phyloP scores from a whole-genome alignment of 2,329 filamentous ascomycete genomes.

The Nigrograna mackinnonii region DNA sequence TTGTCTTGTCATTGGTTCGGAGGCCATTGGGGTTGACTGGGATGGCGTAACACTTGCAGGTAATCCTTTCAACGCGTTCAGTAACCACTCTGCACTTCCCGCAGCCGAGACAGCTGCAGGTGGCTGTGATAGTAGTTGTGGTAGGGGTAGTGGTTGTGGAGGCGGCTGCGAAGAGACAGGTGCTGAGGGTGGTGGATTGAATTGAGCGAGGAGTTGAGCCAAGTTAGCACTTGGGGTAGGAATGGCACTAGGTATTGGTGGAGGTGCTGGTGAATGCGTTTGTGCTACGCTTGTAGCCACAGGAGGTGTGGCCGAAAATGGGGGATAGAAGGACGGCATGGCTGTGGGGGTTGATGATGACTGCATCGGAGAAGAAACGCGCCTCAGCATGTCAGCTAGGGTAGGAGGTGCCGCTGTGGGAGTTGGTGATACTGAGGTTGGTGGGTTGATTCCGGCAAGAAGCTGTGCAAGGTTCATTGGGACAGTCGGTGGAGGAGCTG shows the following conservation, averaged over 20 bases:
- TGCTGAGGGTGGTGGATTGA: slow-evolving; percentile 25
- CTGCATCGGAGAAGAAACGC: slow-evolving; percentile 30
- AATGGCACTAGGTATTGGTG: slow-evolving; percentile 19
- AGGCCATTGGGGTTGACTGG: slow-evolving; percentile 26
- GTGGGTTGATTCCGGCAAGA: slow-evolving; percentile 26
- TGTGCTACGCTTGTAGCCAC: too few relatives aligned
- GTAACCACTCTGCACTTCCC: slow-evolving; percentile 31
- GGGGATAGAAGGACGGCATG: slow-evolving; percentile 25
- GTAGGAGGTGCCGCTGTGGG: slow-evolving; percentile 20
- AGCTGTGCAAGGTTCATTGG: slow-evolving; percentile 33
- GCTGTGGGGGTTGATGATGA: slow-evolving; percentile 22
- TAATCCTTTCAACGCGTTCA: slow-evolving; percentile 33
- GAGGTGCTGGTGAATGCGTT: slow-evolving; percentile 19
- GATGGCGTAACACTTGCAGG: slow-evolving; percentile 24
- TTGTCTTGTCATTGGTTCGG: slow-evolving; percentile 30
- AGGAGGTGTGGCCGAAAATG: slow-evolving; percentile 23
- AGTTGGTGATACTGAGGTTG: slow-evolving; percentile 19
- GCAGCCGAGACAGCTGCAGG: slow-evolving; percentile 14
- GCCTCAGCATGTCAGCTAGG: slow-evolving; percentile 32
- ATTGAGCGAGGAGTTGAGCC: slow-evolving; percentile 35
- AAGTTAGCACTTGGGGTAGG: slow-evolving; percentile 31
- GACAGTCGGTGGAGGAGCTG: slow-evolving; percentile 20
- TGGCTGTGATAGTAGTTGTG: slow-evolving; percentile 12
- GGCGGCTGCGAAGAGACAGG: slow-evolving; percentile 18
- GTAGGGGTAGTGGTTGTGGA: background rate